These are phyloP conservation scores for Suillus decipiens DNA, from an alignment of 768 basidiomycete genomes.

Conservation along the genomic window DNA sequence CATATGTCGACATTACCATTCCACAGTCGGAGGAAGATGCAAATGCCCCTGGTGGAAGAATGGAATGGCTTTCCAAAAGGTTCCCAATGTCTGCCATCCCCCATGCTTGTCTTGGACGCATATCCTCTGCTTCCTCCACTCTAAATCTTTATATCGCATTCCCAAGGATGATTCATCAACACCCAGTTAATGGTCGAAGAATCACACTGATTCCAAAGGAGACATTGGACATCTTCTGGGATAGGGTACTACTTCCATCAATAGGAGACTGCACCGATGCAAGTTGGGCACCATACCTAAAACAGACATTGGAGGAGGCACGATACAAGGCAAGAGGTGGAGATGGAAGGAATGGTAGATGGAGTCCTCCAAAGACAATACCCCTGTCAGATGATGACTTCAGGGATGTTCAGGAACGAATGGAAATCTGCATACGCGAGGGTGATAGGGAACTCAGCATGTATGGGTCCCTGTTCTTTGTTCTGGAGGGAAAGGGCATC, in stretches of 20 bases:
- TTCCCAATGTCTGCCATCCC: background rate
- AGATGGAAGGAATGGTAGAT: background rate
- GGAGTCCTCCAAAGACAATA: background rate
- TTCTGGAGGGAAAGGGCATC: background rate
- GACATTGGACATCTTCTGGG: background rate
- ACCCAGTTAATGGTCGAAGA: background rate
- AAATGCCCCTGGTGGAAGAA: accelerated
- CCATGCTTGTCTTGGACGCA: background rate
- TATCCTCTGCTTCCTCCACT: background rate
- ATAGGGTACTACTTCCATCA: background rate
- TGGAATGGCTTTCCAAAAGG: background rate
- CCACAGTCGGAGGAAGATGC: background rate
- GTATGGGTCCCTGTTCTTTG: background rate
- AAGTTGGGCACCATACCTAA: accelerated
- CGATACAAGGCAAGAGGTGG: background rate
- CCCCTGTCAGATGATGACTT: background rate
- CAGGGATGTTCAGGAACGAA: background rate
- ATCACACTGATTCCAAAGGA: background rate
- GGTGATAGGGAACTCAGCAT: background rate
- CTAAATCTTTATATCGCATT: no score
- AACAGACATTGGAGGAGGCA: background rate
- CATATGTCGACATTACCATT: background rate
- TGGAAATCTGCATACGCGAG: accelerated
- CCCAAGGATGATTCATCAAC: background rate
- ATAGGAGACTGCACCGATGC: background rate